Evolutionary conservation across 2,329 filamentous ascomycete species (phyloP), one percentile per base, ranked within the genome.

Genomic region (Ceratocystiopsis sp.): DNA sequence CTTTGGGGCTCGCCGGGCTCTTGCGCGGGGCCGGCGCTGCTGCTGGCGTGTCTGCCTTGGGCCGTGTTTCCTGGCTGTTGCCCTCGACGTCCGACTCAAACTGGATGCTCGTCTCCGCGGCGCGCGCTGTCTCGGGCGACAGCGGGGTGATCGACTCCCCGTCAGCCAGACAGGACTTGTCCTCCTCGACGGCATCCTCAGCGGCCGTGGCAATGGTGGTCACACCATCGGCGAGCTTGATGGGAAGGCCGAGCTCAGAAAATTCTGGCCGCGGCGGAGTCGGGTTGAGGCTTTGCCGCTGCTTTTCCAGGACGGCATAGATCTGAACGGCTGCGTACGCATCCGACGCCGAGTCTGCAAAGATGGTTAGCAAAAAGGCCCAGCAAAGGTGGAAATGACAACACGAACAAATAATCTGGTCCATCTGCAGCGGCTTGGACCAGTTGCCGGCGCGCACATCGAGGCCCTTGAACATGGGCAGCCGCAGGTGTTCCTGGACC

Each of bases 301-400:
- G 73, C 41, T 71, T 61, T 45, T 95, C 79, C 38, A 94, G 63
- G 1, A 71, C 68, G 46, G 84, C 66, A 53, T 75, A 93, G 2
- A 95, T 63, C 44, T 84, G 79, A 12, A 81, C 60, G 37, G 78
- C 74, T 46, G 82, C 85, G 55, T 94, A 95, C 0, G 84, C 80
- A 57, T 93, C 85, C 1, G 83, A 78, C 13, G 84, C 85, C 11
- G 84, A 77, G 58, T 87, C 78, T 83, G 33, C 33, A 34, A 2
- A 51, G 19, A 35, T 16, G 48, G 50, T 59, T 25, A 58, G 58
- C 51, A 42, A 53, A 44, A 38, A 33, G 46, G 3, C 5, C 9
- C 10, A 34, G 47, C 36, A 51, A 54, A 9, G 18, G 7, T 11
- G 38, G 47, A 3, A 10, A 37, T 11, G 1, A 39, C 12, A 6